Evolutionary conservation across 345 rosid genomes (phyloP).

Genomic region (Eucalyptus cloeziana): DNA sequence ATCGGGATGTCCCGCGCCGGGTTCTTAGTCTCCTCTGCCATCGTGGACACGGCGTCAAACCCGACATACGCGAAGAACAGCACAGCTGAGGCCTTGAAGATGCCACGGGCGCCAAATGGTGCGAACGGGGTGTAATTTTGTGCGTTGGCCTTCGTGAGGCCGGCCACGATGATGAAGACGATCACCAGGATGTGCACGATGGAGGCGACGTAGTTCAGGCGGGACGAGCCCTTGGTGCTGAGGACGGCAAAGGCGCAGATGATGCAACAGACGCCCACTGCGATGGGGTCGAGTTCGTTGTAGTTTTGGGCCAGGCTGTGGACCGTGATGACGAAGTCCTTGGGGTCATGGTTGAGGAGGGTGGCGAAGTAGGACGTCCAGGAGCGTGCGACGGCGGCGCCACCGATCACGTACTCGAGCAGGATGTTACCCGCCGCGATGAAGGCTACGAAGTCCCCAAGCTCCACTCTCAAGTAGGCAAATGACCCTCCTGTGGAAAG

Average conservation of each 20-base stretch:
- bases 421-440: conserved; percentile 82
- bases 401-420: conserved; percentile 56
- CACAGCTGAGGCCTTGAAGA: conserved; percentile 22
- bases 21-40: conserved; percentile 41
- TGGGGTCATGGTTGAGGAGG: conserved; percentile 42
- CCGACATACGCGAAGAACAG: conserved; percentile 37
- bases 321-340: conserved; percentile 33
- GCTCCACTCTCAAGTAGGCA: conserved; percentile 80
- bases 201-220: conserved; percentile 31
- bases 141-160: conserved; percentile 21
- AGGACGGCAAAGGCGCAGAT: conserved; percentile 27
- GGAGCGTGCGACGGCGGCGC: conserved; percentile 72
- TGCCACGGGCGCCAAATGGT: conserved; percentile 16
- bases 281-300: conserved; percentile 26
- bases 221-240: conserved; percentile 41
- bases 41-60: conserved; percentile 31
- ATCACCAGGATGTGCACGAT: conserved; percentile 19
- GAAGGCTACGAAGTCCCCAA: conserved; percentile 70
- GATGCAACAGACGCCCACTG: conserved; percentile 6
- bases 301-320: conserved; percentile 9
- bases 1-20: conserved; percentile 28
- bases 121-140: conserved; percentile 10
- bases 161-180: conserved; percentile 30
- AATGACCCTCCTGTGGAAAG: conserved; percentile 64
- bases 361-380: conserved; percentile 88